Conservation (phyloP, 108 stramenopile genomes). For the Phaeodactylum tricornutum region DNA sequence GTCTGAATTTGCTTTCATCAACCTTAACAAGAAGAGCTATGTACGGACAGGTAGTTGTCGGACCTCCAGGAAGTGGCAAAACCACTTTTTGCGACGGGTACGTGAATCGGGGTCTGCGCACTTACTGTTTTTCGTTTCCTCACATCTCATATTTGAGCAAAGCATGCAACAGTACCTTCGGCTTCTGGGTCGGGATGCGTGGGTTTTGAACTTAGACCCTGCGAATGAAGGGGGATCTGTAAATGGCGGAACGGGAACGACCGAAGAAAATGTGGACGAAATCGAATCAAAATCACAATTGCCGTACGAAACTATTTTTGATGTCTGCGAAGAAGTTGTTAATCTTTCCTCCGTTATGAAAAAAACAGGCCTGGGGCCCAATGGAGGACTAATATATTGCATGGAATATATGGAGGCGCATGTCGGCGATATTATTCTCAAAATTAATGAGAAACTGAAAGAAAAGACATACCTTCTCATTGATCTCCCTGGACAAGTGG, state of each 20-base stretch:
- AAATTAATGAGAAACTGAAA: slow-evolving; percentile 23
- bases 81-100: slow-evolving; percentile 96
- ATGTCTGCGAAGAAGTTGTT: slow-evolving; percentile 76
- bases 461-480: slow-evolving; percentile 71
- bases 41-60: slow-evolving; percentile 93
- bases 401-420: slow-evolving; percentile 91
- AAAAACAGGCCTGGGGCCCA: slow-evolving; percentile 87
- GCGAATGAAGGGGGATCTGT: slow-evolving; percentile 70
- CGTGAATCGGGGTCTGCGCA: too few species aligned
- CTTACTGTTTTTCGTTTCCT: too few species aligned
- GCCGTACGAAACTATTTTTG: slow-evolving; percentile 63
- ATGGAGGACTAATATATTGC: slow-evolving; percentile 93
- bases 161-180: slow-evolving; percentile 91
- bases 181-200: slow-evolving; percentile 73
- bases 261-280: slow-evolving; percentile 8
- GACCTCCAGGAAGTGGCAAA: slow-evolving; percentile 95
- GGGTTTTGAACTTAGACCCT: slow-evolving; percentile 95
- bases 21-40: too few species aligned
- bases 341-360: slow-evolving; percentile 83
- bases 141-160: too few species aligned
- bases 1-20: too few species aligned
- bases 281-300: slow-evolving; percentile 25
- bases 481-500: slow-evolving; percentile 97
- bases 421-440: slow-evolving; percentile 38
- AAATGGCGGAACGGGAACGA: slow-evolving; percentile 3